Conservation (phyloP, 1,284 basidiomycete species). For the Chalciporus sp. region DNA sequence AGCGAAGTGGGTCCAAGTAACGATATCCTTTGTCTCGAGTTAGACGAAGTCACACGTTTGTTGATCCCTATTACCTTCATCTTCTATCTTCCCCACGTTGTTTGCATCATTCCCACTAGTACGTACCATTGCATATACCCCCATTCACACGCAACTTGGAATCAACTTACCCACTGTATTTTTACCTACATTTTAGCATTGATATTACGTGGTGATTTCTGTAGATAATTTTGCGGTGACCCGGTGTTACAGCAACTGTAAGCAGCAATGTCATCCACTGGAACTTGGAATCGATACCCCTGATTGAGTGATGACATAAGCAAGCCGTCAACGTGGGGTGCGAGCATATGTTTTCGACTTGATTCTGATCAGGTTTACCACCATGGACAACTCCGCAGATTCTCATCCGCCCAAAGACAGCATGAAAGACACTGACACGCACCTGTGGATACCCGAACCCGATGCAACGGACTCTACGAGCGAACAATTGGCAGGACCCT, state of each 20-base stretch:
- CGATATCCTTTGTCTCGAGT: background rate
- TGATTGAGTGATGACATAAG: background rate
- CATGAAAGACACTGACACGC: constrained; percentile 17
- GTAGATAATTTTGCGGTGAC: background rate
- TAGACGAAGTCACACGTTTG: background rate
- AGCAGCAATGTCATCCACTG: background rate
- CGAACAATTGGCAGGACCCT: constrained; percentile 16
- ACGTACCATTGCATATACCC: background rate
- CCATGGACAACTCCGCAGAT: constrained; percentile 17
- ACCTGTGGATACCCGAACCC: constrained; percentile 37
- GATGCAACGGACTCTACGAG: constrained; percentile 21
- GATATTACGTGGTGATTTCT: background rate
- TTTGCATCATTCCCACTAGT: background rate
- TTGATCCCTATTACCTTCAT: background rate
- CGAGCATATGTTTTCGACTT: too few relatives aligned
- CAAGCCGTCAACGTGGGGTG: background rate
- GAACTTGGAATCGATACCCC: background rate
- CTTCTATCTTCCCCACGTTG: background rate
- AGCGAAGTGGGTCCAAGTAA: constrained; percentile 5
- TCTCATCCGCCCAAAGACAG: constrained; percentile 1
- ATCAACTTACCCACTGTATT: background rate
- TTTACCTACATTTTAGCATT: background rate
- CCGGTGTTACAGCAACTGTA: background rate
- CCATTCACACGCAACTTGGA: background rate
- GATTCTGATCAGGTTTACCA: background rate